Evolutionary conservation across 2,329 filamentous ascomycete species (phyloP).

Genomic region (Penicillium griseofulvum): DNA sequence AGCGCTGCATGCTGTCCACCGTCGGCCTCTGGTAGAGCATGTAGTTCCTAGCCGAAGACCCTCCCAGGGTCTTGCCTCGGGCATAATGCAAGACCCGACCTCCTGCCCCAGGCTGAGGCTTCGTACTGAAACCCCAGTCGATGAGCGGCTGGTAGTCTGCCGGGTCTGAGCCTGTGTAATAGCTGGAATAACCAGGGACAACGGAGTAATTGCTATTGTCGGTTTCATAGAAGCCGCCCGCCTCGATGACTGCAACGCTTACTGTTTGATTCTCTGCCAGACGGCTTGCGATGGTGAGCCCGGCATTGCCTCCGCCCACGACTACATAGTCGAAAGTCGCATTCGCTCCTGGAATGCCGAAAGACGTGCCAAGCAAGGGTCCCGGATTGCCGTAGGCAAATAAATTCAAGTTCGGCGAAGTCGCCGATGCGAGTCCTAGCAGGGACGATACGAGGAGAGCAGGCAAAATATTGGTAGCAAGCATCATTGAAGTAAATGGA

Average conservation of each 20-base stretch:
- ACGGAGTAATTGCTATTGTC: slow-evolving; percentile 30
- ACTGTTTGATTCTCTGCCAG: slow-evolving; percentile 21
- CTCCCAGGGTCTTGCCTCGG: slow-evolving; percentile 28
- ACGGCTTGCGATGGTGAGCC: slow-evolving; percentile 23
- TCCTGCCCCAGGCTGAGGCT: slow-evolving; percentile 16
- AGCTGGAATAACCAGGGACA: slow-evolving; percentile 25
- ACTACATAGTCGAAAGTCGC: slow-evolving; percentile 26
- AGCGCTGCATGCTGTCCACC: slow-evolving; percentile 29
- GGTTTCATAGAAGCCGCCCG: slow-evolving; percentile 35
- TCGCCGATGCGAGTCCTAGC: not conserved
- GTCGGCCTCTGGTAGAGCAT: slow-evolving; percentile 32
- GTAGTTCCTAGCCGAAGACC: slow-evolving; percentile 25
- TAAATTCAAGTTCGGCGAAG: slow-evolving; percentile 14
- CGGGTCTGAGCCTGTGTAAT: slow-evolving; percentile 24
- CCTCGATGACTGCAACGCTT: slow-evolving; percentile 33
- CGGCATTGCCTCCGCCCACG: slow-evolving; percentile 29
- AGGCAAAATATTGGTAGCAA: not conserved
- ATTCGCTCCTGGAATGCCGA: slow-evolving; percentile 22
- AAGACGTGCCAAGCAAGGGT: slow-evolving; percentile 21
- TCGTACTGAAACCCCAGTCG: slow-evolving; percentile 29
- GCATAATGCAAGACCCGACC: slow-evolving; percentile 21
- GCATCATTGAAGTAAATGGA: not conserved
- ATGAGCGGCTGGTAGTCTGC: slow-evolving; percentile 21
- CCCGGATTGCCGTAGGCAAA: slow-evolving; percentile 18
- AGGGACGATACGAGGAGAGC: not conserved